Evolutionary conservation across 495 filamentous ascomycete species (phyloP).

Genomic region (Aspergillus carlsbadensis): DNA sequence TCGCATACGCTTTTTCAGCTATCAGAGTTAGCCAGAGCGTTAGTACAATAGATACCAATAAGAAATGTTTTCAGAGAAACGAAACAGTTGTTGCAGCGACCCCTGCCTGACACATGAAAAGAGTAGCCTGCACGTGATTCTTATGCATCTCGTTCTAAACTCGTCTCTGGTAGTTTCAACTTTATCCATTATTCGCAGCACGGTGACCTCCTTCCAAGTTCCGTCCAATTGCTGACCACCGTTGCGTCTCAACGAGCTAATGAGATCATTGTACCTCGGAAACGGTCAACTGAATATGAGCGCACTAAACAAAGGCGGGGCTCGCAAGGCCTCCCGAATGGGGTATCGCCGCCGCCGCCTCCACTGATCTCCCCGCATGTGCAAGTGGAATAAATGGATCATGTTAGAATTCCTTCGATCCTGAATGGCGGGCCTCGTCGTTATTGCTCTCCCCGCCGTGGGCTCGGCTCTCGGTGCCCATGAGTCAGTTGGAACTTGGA

Average conservation of each 20-base stretch:
- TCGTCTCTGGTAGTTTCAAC: too few relatives aligned
- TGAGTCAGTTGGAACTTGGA: neutral
- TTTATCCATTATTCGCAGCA: too few relatives aligned
- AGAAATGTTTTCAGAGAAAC: too few relatives aligned
- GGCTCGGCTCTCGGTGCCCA: neutral
- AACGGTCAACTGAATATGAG: neutral
- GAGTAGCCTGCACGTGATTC: too few relatives aligned
- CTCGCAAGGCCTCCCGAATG: conserved; percentile 33
- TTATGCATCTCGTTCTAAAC: too few relatives aligned
- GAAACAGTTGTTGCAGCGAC: too few relatives aligned
- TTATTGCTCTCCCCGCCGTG: neutral
- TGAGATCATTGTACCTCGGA: conserved; percentile 10
- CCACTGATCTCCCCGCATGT: conserved; percentile 1
- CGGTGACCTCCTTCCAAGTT: neutral
- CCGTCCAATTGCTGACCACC: neutral
- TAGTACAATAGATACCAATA: too few relatives aligned
- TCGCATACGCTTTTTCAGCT: too few relatives aligned
- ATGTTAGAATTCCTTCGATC: neutral
- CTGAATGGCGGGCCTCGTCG: neutral
- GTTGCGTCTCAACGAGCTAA: neutral
- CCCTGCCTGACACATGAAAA: too few relatives aligned
- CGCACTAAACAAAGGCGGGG: conserved; percentile 23
- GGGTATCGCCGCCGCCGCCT: conserved; percentile 6
- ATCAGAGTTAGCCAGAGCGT: too few relatives aligned
- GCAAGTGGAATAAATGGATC: conserved; percentile 3